A percentile compares a stretch with the other conserved stretches of the same genome.
phyloP scores from a whole-genome alignment of 2,329 filamentous ascomycete species.

The Didymella exigua region DNA sequence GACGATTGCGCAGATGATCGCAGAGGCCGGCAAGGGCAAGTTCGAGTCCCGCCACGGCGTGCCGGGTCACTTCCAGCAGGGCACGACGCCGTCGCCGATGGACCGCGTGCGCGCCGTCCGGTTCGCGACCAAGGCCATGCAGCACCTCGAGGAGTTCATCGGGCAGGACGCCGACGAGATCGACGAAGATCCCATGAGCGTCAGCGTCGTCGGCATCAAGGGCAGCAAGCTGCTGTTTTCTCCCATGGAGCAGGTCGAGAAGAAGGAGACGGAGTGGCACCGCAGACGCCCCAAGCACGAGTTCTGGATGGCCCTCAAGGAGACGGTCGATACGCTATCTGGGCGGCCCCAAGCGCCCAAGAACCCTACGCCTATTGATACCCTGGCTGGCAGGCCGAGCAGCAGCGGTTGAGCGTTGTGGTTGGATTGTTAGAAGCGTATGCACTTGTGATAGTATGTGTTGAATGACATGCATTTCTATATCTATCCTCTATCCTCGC shows the following conservation, averaged over 20 bases:
- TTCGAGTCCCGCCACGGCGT: constrained; percentile 87
- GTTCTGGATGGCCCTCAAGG: constrained; percentile 82
- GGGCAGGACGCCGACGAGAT: constrained; percentile 69
- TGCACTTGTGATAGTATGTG: constrained; percentile 1
- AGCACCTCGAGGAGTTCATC: constrained; percentile 82
- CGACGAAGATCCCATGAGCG: constrained; percentile 72
- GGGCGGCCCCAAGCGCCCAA: constrained; percentile 53
- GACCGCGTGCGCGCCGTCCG: constrained; percentile 91
- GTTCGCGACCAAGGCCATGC: constrained; percentile 90
- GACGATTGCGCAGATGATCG: constrained; percentile 93
- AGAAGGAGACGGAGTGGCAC: constrained; percentile 86
- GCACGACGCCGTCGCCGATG: constrained; percentile 77
- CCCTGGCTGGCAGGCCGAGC: constrained; percentile 28
- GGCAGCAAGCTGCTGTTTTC: constrained; percentile 89
- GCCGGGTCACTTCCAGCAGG: constrained; percentile 52
- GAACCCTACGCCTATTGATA: constrained; percentile 26
- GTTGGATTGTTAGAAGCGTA: background rate
- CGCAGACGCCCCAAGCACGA: constrained; percentile 82
- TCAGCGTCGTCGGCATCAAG: constrained; percentile 88
- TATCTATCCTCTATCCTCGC: background rate
- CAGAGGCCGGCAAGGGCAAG: constrained; percentile 85
- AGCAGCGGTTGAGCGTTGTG: constrained; percentile 12
- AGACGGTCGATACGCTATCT: constrained; percentile 82
- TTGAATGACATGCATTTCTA: background rate
- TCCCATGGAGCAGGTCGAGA: constrained; percentile 79